Percentiles rank a stretch among this genome's conserved stretches.
phyloP scores from a whole-genome alignment of 768 basidiomycete species.

The Mycena floridula region DNA sequence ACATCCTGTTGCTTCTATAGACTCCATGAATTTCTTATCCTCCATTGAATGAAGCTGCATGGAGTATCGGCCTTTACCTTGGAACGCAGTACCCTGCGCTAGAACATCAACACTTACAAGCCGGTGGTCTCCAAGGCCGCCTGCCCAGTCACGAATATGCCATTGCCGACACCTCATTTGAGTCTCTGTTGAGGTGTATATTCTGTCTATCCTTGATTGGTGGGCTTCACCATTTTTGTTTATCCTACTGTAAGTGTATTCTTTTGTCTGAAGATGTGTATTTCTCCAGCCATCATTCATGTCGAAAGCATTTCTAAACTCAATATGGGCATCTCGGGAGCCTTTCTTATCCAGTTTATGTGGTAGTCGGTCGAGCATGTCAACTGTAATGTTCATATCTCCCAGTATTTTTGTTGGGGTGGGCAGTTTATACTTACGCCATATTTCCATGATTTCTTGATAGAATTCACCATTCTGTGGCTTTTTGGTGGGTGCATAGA shows the following conservation, averaged over 20 bases:
- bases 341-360: background rate
- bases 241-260: slow-evolving; percentile 7
- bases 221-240: no score
- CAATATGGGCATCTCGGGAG: background rate
- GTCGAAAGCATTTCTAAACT: slow-evolving; percentile 1
- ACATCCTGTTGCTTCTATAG: background rate
- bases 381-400: slow-evolving; percentile 5
- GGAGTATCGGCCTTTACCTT: background rate
- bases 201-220: background rate
- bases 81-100: background rate
- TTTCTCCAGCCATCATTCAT: slow-evolving; percentile 8
- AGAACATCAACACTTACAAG: background rate
- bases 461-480: slow-evolving; percentile 8
- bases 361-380: slow-evolving; percentile 6
- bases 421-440: slow-evolving; percentile 1
- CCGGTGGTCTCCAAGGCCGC: background rate
- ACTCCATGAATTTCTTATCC: background rate
- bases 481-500: slow-evolving; percentile 13
- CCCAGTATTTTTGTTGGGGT: slow-evolving; percentile 2
- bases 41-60: background rate
- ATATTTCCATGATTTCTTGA: background rate
- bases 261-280: background rate
- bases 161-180: background rate
- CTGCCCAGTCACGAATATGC: background rate
- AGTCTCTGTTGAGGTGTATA: background rate